A percentile compares a stretch with the other conserved stretches of the same genome.
These are phyloP conservation scores for Euphorbia peplus DNA, from an alignment of 345 rosid species.

Conservation along the genomic window DNA sequence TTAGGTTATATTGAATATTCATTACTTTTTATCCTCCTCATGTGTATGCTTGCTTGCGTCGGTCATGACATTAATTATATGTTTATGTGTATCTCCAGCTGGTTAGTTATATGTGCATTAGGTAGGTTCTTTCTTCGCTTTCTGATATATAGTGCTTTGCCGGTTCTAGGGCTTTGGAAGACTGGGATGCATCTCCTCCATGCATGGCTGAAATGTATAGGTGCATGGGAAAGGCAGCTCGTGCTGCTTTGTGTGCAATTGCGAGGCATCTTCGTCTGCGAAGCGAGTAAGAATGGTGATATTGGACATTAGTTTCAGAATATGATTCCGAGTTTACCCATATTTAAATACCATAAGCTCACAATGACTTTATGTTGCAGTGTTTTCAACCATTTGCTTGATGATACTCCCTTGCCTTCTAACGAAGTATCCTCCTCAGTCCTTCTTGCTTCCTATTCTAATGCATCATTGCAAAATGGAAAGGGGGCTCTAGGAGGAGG, in stretches of 20 bases:
- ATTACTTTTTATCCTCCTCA: not conserved
- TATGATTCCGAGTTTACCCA: slow-evolving; percentile 5
- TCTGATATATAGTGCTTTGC: not conserved
- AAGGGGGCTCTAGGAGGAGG: slow-evolving; percentile 66
- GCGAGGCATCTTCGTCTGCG: slow-evolving; percentile 92
- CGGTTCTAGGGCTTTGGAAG: slow-evolving; percentile 68
- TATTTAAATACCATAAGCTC: slow-evolving; percentile 12
- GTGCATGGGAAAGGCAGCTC: slow-evolving; percentile 96
- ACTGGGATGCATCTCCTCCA: slow-evolving; percentile 89
- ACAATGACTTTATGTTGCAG: slow-evolving; percentile 46
- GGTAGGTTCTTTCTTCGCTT: not conserved
- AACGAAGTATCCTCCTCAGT: slow-evolving; percentile 89
- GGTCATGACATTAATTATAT: not conserved
- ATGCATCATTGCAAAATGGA: slow-evolving; percentile 62
- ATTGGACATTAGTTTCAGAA: slow-evolving; percentile 23
- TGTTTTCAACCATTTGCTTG: slow-evolving; percentile 86
- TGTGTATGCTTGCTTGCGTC: not conserved
- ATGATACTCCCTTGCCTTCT: slow-evolving; percentile 83
- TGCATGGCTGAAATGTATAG: slow-evolving; percentile 89
- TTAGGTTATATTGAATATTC: not conserved
- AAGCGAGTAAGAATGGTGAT: slow-evolving; percentile 78
- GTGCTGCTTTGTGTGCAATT: slow-evolving; percentile 76
- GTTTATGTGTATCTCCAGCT: not conserved
- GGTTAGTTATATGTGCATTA: not conserved
- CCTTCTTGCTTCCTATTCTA: slow-evolving; percentile 69